phyloP scores from a whole-genome alignment of 2,329 filamentous ascomycete genomes.

The Diaporthe citrichinensis region DNA sequence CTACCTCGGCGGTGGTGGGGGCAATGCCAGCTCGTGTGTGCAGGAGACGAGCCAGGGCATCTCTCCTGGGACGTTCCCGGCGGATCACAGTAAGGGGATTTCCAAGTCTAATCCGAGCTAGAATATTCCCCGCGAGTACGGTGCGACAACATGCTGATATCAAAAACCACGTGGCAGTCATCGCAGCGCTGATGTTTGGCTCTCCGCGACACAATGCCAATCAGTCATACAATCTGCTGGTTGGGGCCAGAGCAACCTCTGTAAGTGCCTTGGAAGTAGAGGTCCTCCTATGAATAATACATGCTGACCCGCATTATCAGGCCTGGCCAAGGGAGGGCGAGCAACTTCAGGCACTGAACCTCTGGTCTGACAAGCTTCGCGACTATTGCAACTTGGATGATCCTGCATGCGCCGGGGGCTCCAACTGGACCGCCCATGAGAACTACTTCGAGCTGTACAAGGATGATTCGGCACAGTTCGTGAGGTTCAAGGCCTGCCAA shows the following conservation, averaged over 20 bases:
- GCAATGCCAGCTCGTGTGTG: conserved; percentile 13
- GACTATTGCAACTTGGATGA: conserved; percentile 56
- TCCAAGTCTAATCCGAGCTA: no score
- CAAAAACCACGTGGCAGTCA: background rate
- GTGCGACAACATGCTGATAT: background rate
- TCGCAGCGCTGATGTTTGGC: conserved; percentile 36
- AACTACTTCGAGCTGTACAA: conserved; percentile 25
- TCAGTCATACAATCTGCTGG: conserved; percentile 37
- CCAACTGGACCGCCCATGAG: conserved; percentile 18
- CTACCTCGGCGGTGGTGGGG: conserved; percentile 36
- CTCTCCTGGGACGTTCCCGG: background rate
- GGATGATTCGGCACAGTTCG: conserved; percentile 18
- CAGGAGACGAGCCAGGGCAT: conserved; percentile 29
- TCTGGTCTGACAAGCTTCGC: conserved; percentile 48
- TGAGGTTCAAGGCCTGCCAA: conserved; percentile 13
- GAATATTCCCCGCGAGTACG: background rate
- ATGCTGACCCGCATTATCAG: background rate
- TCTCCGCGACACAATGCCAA: conserved; percentile 34
- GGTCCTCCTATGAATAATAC: background rate
- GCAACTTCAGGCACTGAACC: conserved; percentile 48
- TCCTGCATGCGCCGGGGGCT: conserved; percentile 53
- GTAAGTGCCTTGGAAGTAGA: conserved; percentile 1
- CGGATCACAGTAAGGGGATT: background rate
- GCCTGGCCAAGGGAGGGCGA: conserved; percentile 50
- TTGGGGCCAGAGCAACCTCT: conserved; percentile 29